Base-by-base conservation (phyloP, 352 stramenopile species). In the Globisporangium cylindrosporum region DNA sequence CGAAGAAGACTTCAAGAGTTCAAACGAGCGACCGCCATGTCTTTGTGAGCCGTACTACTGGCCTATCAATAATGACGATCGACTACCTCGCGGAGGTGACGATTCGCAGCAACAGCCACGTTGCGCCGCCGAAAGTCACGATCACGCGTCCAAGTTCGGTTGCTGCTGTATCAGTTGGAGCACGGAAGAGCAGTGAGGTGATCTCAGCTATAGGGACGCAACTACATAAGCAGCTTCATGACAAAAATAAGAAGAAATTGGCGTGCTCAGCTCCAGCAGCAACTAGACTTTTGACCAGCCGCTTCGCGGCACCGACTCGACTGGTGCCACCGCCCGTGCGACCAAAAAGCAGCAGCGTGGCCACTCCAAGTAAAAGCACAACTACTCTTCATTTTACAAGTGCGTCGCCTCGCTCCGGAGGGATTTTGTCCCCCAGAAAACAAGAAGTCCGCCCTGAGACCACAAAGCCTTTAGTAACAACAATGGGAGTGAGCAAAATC, bases 61-160 rank as follows among this genome's bases (percentile, higher is more conserved):
- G 29, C 7, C 41, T 18, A 51, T 51, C 18, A 12, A 51, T 51
- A 22, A 51, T 51, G 43, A 51, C 6, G 6, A 51, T 7, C 18
- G 18, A 12, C 1, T 24, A 4, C 43, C 43, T 51, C n/a, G 8
- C 29, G 27, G 55, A 34, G 29, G 29, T 61, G 56, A 48, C 48
- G 10, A 27, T 22, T 18, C 24, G 7, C 27, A 60, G 27, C 7
- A 61, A 32, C 29, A 55, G 10, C 2, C 63, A 62, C 6, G n/a
- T 63, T 48, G 63, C 63, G 32, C 67, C 70, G 24, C 73, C 73
- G 57, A 64, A 62, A 62, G 48, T 81, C 56, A 48, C 75, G 27
- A 77, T 79, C 55, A 51, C 69, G 5, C 59, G 75, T 46, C 75
- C 73, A 27, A 70, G 69, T 51, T 71, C 75, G 8, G 70, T 73